Base-by-base conservation (phyloP, 768 basidiomycete species). In the Calocybe indica region DNA sequence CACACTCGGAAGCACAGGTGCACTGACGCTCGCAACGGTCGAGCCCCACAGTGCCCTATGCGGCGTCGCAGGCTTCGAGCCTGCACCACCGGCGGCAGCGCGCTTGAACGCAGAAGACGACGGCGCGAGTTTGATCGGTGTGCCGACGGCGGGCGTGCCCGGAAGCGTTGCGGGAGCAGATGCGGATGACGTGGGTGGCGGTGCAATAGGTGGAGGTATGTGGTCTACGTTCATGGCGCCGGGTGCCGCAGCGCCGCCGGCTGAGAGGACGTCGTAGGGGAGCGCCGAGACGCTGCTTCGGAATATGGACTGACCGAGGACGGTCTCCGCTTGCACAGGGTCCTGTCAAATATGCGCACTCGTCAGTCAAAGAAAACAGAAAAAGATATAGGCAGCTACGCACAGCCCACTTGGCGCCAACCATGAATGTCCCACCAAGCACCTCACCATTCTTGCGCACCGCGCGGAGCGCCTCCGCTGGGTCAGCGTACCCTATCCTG, bases 361-460 rank as follows among this genome's bases (percentile, higher is more conserved):
- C 22, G 22, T 43, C 42, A 43, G 42, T 31, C 12, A 22, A 22
- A 22, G 22, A 22, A 22, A 22, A 22, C 4, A 22, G 22, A 55
- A 35, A 32, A 29, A 29, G 34, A 36, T 52, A 30, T 33, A 31
- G 14, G 29, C 43, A 10, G 15, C 41, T 13, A 79, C 87, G 51
- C 60, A 91, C 90, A 28, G 86, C 85, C 83, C 84, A 89, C 62
- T 91, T 91, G 37, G 80, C 82, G 9, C 91, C 92, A 33, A 93
- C 69, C 90, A 93, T 93, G 74, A 80, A 88, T 41, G 72, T 75
- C 4, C 85, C 85, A 8, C 75, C 68, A 14, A 93, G 59, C 1
- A 92, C 66, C 43, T 93, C 90, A 2, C 92, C 92, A 54, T 85
- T 93, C 65, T 86, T 86, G 43, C 88, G 71, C 11, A 91, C 79